Evolutionary conservation across 371 early-diverging fungal genomes (phyloP), one percentile per base, ranked within the genome.

Genomic region (Mortierella sp.): DNA sequence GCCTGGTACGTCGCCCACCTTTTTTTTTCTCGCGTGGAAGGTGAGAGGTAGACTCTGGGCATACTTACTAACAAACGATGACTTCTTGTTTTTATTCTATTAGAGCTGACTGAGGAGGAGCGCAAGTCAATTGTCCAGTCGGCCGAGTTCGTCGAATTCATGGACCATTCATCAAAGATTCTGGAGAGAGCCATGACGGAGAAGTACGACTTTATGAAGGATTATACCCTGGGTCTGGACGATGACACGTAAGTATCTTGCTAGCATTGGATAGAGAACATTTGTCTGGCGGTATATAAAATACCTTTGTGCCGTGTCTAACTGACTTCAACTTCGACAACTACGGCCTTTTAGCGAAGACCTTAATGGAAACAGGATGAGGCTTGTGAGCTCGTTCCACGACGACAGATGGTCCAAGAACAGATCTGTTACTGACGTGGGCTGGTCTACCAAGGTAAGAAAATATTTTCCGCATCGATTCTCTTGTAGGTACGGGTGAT

Each of bases 181-280:
- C 87, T 98, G 70, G 98, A 98, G 86, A 87, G 97, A 61, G 97
- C 96, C 37, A 86, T 99, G 85, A 92, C 93, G 81, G 96, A 97
- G 66, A 90, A 91, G 77, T 97, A 96, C 74, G 98, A 98, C 85
- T 93, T 94, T 77, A 91, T 98, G 92, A 93, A 90, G 68, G 99
- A 99, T 89, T 99, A 99, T 90, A 95, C 96, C 81, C 87, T 93
- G 47, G 91, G 90, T 40, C 80, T 90, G 39, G 93, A 93, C 39
- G 85, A 85, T 41, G 91, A 90, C 52, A 88, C 86, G 94, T 92
- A 87, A 87, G 61, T 61, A 61, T n/a, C 31, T 14, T 19, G 2
- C 34, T 8, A 31, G 29, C 31, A 55, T 2, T 34, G 34, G 6
- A 19, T 8, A 31, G 34, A 37, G 9, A 19, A 37, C 19, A 31